Evolutionary conservation across 768 basidiomycete species (phyloP).

Genomic region (Sporobolomyces roseus): DNA sequence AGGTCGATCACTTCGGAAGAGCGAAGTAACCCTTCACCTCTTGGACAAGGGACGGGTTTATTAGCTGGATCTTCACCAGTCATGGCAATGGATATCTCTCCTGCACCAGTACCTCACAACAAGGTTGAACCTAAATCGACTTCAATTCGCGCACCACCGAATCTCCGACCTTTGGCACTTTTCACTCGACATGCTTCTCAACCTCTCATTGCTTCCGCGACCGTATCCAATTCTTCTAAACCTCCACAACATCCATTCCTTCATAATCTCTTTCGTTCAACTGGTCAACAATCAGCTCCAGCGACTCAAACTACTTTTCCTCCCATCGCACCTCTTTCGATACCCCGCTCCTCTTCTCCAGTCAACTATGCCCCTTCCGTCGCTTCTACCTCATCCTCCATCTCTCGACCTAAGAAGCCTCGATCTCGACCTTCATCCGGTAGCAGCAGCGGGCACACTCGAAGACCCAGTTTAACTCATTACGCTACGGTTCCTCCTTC

Average conservation of each 20-base stretch:
- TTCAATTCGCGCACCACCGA: constrained; percentile 1
- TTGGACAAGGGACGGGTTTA: background rate
- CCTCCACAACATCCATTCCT: constrained; percentile 27
- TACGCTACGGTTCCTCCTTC: constrained; percentile 3
- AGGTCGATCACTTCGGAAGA: constrained; percentile 39
- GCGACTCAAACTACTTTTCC: constrained; percentile 31
- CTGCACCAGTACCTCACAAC: constrained; percentile 11
- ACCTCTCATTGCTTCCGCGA: background rate
- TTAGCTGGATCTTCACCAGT: background rate
- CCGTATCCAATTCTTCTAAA: background rate
- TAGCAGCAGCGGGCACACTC: background rate
- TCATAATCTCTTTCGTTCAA: constrained; percentile 26
- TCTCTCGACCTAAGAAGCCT: background rate
- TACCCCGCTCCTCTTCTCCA: constrained; percentile 17
- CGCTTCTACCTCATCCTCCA: constrained; percentile 1
- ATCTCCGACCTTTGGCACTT: constrained; percentile 13
- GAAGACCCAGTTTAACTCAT: constrained; percentile 17
- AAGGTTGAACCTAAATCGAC: background rate
- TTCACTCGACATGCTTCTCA: constrained; percentile 19
- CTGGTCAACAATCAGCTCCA: constrained; percentile 17
- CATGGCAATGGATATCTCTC: constrained; percentile 39
- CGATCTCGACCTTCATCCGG: constrained; percentile 4
- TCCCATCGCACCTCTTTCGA: constrained; percentile 23
- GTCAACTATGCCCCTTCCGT: background rate
- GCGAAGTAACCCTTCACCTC: constrained; percentile 16